A percentile compares a stretch with the other conserved stretches of the same genome.
Conservation (phyloP, 2,329 filamentous ascomycete species). For the Plenodomus lindquistii region DNA sequence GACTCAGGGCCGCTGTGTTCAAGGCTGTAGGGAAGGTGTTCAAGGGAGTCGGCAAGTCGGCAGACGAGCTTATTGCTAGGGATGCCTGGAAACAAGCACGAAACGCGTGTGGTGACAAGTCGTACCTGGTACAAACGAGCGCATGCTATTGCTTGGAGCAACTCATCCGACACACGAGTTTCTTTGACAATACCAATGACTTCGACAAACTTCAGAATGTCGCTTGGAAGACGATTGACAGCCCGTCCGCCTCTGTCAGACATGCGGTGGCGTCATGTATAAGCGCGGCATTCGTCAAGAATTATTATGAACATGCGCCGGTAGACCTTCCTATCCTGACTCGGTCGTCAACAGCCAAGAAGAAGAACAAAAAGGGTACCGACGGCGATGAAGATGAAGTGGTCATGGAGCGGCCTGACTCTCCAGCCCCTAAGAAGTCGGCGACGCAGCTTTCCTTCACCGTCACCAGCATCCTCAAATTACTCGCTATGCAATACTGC, state of each 20-base stretch:
- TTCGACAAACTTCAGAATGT: conserved; percentile 85
- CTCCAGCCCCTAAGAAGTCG: conserved; percentile 73
- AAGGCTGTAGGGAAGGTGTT: conserved; percentile 75
- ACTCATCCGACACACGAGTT: conserved; percentile 71
- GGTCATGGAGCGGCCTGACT: conserved; percentile 66
- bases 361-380: conserved; percentile 70
- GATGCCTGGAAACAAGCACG: conserved; percentile 93
- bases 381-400: conserved; percentile 74
- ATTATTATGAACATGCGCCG: conserved; percentile 65
- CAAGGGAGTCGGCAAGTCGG: conserved; percentile 71
- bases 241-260: conserved; percentile 71
- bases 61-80: conserved; percentile 83
- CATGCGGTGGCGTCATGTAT: conserved; percentile 86
- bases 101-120: conserved; percentile 79
- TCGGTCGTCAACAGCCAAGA: conserved; percentile 68
- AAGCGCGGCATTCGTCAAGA: conserved; percentile 79
- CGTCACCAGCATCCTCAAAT: conserved; percentile 75
- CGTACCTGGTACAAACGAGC: conserved; percentile 74
- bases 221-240: conserved; percentile 87
- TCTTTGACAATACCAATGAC: conserved; percentile 86
- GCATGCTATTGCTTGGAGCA: conserved; percentile 79
- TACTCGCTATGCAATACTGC: conserved; percentile 79
- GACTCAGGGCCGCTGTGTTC: conserved; percentile 78
- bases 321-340: conserved; percentile 47
- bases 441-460: conserved; percentile 73